Percentiles rank a stretch among this genome's conserved stretches.
Evolutionary conservation across 2,329 filamentous ascomycete genomes (phyloP).

Genomic region (Fonsecaea monophora): DNA sequence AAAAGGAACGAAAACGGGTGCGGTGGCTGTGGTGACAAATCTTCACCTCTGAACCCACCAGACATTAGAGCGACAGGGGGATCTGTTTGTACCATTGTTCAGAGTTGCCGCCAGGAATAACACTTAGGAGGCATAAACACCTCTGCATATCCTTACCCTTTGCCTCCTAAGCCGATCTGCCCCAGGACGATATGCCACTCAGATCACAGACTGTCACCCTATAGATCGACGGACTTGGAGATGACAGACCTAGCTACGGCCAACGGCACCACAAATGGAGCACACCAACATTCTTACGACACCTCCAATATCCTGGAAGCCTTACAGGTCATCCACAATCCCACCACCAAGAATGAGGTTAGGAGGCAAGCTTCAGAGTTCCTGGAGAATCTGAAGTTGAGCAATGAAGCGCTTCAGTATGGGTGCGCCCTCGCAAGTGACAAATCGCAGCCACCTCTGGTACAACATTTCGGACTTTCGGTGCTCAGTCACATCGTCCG

Average conservation of each 20-base stretch:
- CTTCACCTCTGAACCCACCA: background rate
- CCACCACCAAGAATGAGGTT: constrained; percentile 78
- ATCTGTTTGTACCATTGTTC: background rate
- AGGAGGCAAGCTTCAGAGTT: constrained; percentile 83
- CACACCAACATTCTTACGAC: constrained; percentile 33
- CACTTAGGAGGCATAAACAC: background rate
- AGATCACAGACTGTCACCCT: background rate
- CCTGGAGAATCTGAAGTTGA: constrained; percentile 83
- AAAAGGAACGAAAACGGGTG: constrained; percentile 11
- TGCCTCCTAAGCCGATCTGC: background rate
- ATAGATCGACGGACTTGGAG: constrained; percentile 10
- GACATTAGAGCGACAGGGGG: background rate
- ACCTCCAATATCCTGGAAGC: constrained; percentile 73
- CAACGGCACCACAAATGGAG: constrained; percentile 22
- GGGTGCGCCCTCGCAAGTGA: constrained; percentile 84
- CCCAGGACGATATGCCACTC: constrained; percentile 23
- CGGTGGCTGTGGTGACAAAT: constrained; percentile 9
- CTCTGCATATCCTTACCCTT: background rate
- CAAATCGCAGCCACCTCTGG: constrained; percentile 74
- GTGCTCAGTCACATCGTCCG: constrained; percentile 88
- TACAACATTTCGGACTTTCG: constrained; percentile 92
- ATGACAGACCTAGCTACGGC: constrained; percentile 24
- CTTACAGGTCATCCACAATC: constrained; percentile 84
- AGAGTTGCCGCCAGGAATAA: background rate
- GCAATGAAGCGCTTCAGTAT: constrained; percentile 79